Evolutionary conservation across 1,284 basidiomycete genomes (phyloP).

Genomic region (Ganoderma lucidum): DNA sequence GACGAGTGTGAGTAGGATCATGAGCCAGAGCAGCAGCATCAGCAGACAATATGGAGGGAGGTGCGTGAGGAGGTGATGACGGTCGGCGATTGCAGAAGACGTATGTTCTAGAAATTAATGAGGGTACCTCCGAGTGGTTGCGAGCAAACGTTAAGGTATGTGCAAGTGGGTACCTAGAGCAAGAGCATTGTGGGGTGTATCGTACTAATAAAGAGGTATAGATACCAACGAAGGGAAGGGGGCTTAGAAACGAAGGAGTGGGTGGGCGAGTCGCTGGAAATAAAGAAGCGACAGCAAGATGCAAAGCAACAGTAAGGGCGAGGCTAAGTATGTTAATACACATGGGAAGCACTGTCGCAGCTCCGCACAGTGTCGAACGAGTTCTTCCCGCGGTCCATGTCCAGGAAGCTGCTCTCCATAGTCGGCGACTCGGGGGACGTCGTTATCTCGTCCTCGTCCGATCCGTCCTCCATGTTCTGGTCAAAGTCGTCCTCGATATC

Average conservation of each 20-base stretch:
- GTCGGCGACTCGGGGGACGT: constrained; percentile 30
- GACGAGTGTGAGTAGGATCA: constrained; percentile 16
- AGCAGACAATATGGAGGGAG: constrained; percentile 14
- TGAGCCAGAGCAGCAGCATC: constrained; percentile 19
- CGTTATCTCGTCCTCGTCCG: constrained; percentile 26
- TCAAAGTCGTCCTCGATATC: constrained; percentile 63
- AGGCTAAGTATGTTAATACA: constrained; percentile 30
- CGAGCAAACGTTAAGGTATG: constrained; percentile 13
- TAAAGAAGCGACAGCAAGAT: constrained; percentile 13
- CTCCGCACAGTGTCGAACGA: constrained; percentile 70
- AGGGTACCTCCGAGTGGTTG: constrained; percentile 14
- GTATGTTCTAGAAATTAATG: constrained; percentile 22
- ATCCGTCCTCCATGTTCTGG: constrained; percentile 43
- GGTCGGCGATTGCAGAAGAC: constrained; percentile 5
- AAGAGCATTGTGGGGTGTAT: constrained; percentile 23
- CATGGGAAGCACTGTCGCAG: constrained; percentile 41
- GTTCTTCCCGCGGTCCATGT: constrained; percentile 60
- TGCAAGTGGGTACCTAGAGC: constrained; percentile 12
- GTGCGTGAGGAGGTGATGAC: constrained; percentile 5
- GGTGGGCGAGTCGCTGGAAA: constrained; percentile 2
- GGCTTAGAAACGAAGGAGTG: neutral
- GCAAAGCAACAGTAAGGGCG: constrained; percentile 21
- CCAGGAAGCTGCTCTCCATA: constrained; percentile 65
- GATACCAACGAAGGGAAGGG: constrained; percentile 33
- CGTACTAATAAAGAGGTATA: constrained; percentile 40